These are phyloP conservation scores for Corchorus capsularis DNA, from an alignment of 345 rosid genomes.

Conservation along the genomic window DNA sequence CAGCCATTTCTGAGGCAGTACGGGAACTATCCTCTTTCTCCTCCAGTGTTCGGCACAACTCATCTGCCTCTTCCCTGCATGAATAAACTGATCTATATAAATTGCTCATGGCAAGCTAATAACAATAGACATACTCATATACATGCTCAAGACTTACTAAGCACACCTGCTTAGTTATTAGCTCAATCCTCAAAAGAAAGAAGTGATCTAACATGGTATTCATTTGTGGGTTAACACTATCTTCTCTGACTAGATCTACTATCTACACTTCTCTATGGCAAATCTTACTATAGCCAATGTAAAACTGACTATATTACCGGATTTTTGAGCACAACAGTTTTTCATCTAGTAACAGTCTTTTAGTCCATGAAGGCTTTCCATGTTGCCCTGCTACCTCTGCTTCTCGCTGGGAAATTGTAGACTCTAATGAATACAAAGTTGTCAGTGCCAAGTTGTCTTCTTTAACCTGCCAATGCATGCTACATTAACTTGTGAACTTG, in stretches of 20 bases:
- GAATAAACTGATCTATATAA: background rate
- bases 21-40: slow-evolving; percentile 62
- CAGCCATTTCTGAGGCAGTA: slow-evolving; percentile 82
- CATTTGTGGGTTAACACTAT: background rate
- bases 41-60: slow-evolving; percentile 74
- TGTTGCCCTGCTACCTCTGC: slow-evolving; percentile 53
- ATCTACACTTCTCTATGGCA: background rate
- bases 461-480: slow-evolving; percentile 41
- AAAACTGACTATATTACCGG: slow-evolving; percentile 40
- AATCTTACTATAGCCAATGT: background rate
- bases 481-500: background rate
- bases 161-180: background rate
- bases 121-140: background rate
- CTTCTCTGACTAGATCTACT: background rate
- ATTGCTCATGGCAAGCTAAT: background rate
- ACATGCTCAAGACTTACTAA: background rate
- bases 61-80: slow-evolving; percentile 84
- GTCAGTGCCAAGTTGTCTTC: slow-evolving; percentile 58
- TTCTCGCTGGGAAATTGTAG: slow-evolving; percentile 65
- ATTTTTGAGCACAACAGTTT: slow-evolving; percentile 70
- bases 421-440: slow-evolving; percentile 66
- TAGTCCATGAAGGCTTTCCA: slow-evolving; percentile 87
- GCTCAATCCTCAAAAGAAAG: background rate
- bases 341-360: slow-evolving; percentile 50
- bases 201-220: background rate